phyloP scores from a whole-genome alignment of 2,329 filamentous ascomycete genomes.

The Botryotinia globosa region DNA sequence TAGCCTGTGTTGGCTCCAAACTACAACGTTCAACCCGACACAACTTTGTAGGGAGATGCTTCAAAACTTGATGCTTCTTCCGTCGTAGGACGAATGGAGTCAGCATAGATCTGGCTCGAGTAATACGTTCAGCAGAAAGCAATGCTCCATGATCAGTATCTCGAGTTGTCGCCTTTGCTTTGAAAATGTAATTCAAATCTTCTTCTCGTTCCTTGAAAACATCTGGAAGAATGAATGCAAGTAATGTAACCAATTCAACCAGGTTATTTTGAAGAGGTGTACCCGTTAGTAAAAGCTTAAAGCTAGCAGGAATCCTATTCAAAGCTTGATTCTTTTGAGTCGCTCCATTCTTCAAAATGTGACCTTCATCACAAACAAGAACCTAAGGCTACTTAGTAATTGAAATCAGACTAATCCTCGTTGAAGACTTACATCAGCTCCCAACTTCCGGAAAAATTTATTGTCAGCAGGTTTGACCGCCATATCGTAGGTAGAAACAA shows the following conservation, averaged over 20 bases:
- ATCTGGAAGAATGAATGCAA: slow-evolving; percentile 89
- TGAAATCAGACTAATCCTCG: neutral
- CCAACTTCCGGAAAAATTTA: slow-evolving; percentile 58
- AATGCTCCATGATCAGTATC: slow-evolving; percentile 78
- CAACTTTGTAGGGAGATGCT: slow-evolving; percentile 76
- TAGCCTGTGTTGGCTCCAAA: slow-evolving; percentile 68
- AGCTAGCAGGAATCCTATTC: slow-evolving; percentile 72
- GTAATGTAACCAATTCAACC: slow-evolving; percentile 82
- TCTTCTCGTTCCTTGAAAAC: slow-evolving; percentile 77
- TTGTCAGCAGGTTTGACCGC: slow-evolving; percentile 57
- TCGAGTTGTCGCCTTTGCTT: slow-evolving; percentile 81
- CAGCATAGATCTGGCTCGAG: slow-evolving; percentile 84
- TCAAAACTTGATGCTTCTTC: slow-evolving; percentile 89
- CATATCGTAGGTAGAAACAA: slow-evolving; percentile 71
- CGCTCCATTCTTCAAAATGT: slow-evolving; percentile 84
- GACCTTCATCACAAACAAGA: slow-evolving; percentile 85
- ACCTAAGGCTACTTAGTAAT: slow-evolving; percentile 32
- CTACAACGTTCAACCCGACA: slow-evolving; percentile 77
- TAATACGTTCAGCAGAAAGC: slow-evolving; percentile 82
- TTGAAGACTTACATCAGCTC: slow-evolving; percentile 45
- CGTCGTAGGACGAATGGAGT: slow-evolving; percentile 92
- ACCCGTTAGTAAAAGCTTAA: slow-evolving; percentile 82
- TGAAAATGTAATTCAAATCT: slow-evolving; percentile 83
- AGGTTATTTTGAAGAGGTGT: slow-evolving; percentile 95
- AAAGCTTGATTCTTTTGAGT: slow-evolving; percentile 80